phyloP scores from a whole-genome alignment of 163 green algal genomes.

The Scenedesmus sp. region DNA sequence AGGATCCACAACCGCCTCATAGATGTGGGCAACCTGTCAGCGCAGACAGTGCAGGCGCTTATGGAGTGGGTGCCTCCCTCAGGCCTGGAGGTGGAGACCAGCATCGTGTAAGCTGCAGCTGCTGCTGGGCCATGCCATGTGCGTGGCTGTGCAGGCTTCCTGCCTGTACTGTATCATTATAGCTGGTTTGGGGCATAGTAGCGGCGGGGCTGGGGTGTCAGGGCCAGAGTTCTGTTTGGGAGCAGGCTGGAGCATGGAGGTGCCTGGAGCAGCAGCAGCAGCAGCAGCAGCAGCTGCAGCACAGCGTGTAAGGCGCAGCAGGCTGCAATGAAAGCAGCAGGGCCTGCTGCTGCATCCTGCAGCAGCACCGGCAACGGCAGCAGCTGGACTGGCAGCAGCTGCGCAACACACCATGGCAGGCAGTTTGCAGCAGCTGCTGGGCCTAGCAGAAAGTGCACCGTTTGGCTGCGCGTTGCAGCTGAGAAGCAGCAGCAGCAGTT shows the following conservation, averaged over 20 bases:
- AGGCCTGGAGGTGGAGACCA: slow-evolving; percentile 73
- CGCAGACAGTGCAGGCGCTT: slow-evolving; percentile 93
- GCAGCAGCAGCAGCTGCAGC: neutral
- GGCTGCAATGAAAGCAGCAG: neutral
- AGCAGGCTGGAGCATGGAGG: neutral
- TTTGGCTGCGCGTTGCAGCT: neutral
- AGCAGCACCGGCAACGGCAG: neutral
- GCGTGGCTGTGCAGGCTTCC: neutral
- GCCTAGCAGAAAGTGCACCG: neutral
- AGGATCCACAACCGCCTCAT: slow-evolving; percentile 93
- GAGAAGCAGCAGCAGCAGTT: neutral
- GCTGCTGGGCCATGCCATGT: neutral
- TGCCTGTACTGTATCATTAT: neutral
- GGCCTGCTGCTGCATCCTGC: neutral
- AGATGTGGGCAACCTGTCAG: slow-evolving; percentile 93
- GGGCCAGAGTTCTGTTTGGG: neutral
- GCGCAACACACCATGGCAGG: neutral
- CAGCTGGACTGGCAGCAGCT: neutral
- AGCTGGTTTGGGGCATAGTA: neutral
- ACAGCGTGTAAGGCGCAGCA: neutral
- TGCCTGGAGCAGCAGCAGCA: slow-evolving; percentile 2
- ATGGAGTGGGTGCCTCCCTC: slow-evolving; percentile 85
- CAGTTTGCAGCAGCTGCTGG: neutral
- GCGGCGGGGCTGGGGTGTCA: slow-evolving; percentile 12
- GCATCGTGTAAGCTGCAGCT: slow-evolving; percentile 63